phyloP scores from a whole-genome alignment of 1,139 yeast genomes.

The Debaryomyces psychrophilus region DNA sequence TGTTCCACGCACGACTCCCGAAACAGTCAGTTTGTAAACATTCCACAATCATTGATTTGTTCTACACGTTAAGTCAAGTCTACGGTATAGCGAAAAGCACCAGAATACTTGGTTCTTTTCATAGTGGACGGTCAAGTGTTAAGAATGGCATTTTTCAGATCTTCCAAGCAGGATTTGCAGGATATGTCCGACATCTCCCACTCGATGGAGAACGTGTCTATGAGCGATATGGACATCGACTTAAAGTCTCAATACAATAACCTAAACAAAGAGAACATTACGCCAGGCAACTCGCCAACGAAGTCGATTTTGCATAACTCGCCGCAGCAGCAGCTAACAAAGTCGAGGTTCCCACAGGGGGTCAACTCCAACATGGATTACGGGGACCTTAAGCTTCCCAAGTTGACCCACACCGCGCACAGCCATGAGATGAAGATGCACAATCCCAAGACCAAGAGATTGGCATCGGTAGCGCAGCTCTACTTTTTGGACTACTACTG shows the following conservation, averaged over 20 bases:
- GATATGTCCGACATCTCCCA: constrained; percentile 44
- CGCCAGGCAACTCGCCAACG: constrained; percentile 48
- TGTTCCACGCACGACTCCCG: not conserved
- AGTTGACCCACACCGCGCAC: constrained; percentile 8
- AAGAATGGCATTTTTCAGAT: constrained; percentile 13
- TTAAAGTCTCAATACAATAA: constrained; percentile 4
- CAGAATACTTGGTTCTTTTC: not conserved
- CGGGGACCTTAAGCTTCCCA: constrained; percentile 4
- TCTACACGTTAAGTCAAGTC: not conserved
- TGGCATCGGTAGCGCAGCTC: constrained; percentile 82
- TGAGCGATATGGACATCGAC: constrained; percentile 17
- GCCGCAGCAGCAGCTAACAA: constrained; percentile 23
- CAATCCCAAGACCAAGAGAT: constrained; percentile 77
- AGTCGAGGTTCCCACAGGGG: constrained; percentile 12
- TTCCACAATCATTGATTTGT: constrained; percentile 10
- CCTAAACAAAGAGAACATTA: constrained; percentile 49
- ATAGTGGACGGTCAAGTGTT: not conserved
- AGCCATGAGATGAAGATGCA: constrained; percentile 49
- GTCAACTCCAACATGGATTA: constrained; percentile 4
- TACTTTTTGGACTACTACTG: constrained; percentile 94
- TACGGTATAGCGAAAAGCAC: not conserved
- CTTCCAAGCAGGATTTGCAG: constrained; percentile 31
- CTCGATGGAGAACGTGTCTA: constrained; percentile 50
- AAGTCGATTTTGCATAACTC: constrained; percentile 43
- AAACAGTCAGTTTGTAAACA: constrained; percentile 12